A percentile compares a stretch with the other conserved stretches of the same genome.
Conservation (phyloP, 495 filamentous ascomycete genomes). For the Podospora pseudopauciseta region DNA sequence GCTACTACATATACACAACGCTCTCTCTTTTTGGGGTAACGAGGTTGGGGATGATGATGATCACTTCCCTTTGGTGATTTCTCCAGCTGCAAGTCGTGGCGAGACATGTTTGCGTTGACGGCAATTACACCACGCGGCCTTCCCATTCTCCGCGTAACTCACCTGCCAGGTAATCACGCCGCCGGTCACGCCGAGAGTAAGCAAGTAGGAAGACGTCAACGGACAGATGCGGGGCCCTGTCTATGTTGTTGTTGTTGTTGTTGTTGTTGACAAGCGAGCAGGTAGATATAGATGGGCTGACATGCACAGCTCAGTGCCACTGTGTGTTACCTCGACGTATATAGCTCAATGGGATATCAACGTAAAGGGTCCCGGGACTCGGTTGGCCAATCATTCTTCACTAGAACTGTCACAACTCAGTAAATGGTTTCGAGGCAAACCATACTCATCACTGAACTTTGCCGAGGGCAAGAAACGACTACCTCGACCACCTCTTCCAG, state of each 20-base stretch:
- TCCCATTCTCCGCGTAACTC: background rate
- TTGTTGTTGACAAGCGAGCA: background rate
- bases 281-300: background rate
- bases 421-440: too few species aligned
- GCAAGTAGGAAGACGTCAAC: background rate
- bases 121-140: background rate
- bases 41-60: background rate
- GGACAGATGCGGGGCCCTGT: background rate
- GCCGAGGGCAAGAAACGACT: too few species aligned
- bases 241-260: background rate
- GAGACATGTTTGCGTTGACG: background rate
- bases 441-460: too few species aligned
- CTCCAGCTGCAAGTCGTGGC: background rate
- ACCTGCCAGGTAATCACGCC: background rate
- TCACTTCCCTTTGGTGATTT: background rate
- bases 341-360: background rate
- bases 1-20: background rate
- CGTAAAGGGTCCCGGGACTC: background rate
- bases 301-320: background rate
- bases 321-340: background rate
- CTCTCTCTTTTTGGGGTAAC: too few species aligned
- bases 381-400: background rate
- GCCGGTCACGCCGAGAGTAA: background rate
- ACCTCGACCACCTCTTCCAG: too few species aligned
- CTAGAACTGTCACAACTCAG: too few species aligned